Evolutionary conservation across 306 rosid species (phyloP).

Genomic region (Geum urbanum): DNA sequence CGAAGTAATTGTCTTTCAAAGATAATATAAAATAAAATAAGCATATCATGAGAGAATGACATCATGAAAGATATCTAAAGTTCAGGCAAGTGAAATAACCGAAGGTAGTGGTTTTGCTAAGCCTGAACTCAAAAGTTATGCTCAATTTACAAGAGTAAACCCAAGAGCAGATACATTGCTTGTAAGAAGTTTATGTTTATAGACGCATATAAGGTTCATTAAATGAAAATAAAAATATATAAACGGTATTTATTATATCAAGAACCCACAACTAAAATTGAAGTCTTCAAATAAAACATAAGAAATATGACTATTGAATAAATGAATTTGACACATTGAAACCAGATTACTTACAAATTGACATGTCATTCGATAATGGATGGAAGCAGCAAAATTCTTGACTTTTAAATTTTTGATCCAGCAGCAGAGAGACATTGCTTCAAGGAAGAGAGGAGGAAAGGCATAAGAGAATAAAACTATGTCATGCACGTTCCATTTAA

Average conservation of each 20-base stretch:
- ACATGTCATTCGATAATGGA: constrained; percentile 81
- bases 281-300: not conserved
- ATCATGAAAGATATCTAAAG: not conserved
- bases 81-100: not conserved
- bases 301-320: not conserved
- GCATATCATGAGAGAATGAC: not conserved
- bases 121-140: not conserved
- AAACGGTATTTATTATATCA: not conserved
- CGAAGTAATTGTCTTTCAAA: not conserved
- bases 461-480: constrained; percentile 12
- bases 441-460: constrained; percentile 15
- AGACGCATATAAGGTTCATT: not conserved
- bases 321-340: not conserved
- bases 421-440: constrained; percentile 81
- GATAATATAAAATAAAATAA: not conserved
- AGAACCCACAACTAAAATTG: not conserved
- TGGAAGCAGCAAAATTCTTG: constrained; percentile 79
- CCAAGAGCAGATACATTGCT: not conserved
- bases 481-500: not conserved
- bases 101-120: not conserved
- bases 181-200: not conserved
- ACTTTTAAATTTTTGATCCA: constrained; percentile 80
- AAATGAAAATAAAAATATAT: not conserved
- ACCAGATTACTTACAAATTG: constrained; percentile 67
- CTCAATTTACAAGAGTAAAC: not conserved